These are phyloP conservation scores for Sporobolus alterniflorus DNA, from an alignment of 202 grass and related monocot genomes.

Conservation along the genomic window DNA sequence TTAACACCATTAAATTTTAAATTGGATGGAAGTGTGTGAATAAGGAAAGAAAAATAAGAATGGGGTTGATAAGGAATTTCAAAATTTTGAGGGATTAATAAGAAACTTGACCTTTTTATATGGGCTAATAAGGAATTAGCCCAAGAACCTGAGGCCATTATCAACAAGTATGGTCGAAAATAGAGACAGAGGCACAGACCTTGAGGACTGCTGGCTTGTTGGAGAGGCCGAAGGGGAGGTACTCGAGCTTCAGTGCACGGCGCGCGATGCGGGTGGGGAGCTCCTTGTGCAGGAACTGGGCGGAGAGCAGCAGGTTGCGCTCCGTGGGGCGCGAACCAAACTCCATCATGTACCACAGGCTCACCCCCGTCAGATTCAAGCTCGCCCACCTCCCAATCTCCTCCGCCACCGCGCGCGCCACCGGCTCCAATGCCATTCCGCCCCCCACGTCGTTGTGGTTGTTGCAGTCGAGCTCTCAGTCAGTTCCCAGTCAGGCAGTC, in stretches of 20 bases:
- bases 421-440: constrained; percentile 68
- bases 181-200: constrained; percentile 38
- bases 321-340: constrained; percentile 73
- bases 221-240: constrained; percentile 84
- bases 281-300: constrained; percentile 94
- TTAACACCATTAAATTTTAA: no score
- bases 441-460: no score
- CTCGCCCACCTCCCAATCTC: constrained; percentile 82
- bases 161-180: no score
- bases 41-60: no score
- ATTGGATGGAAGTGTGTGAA: no score
- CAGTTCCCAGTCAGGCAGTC: no score
- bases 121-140: no score
- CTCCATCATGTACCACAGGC: constrained; percentile 98
- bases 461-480: no score
- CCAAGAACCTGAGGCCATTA: no score
- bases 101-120: no score
- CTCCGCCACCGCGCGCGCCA: constrained; percentile 73
- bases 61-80: no score
- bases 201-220: constrained; percentile 83
- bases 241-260: constrained; percentile 77
- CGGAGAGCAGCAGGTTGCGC: constrained; percentile 81
- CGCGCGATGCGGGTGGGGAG: constrained; percentile 84
- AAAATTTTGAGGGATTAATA: no score
- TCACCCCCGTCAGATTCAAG: constrained; percentile 93